phyloP scores from a whole-genome alignment of 257 asterid genomes.

The Solanum dulcamara region DNA sequence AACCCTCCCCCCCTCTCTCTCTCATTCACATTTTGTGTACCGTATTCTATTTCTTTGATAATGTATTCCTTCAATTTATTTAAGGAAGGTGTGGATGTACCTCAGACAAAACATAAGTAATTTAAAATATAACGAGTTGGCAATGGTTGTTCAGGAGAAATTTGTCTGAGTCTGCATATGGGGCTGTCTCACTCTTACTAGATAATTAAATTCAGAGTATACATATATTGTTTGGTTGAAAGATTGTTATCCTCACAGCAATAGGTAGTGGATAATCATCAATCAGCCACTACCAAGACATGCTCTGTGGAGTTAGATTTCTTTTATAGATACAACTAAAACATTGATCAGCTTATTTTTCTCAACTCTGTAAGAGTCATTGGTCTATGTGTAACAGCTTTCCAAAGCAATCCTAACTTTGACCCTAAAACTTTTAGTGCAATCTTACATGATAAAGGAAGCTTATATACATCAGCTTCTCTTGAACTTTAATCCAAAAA shows the following conservation, averaged over 20 bases:
- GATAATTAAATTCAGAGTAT: neutral
- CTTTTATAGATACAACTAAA: neutral
- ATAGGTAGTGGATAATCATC: neutral
- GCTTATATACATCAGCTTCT: slow-evolving; percentile 31
- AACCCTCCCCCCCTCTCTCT: neutral
- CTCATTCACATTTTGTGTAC: neutral
- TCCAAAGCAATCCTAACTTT: neutral
- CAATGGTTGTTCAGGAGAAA: neutral
- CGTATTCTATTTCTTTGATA: neutral
- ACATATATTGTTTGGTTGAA: neutral
- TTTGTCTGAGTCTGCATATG: neutral
- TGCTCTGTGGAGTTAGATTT: neutral
- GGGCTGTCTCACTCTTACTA: neutral
- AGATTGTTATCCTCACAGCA: neutral
- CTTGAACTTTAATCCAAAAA: slow-evolving; percentile 16
- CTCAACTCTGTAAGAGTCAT: neutral
- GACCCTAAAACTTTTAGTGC: neutral
- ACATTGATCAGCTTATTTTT: neutral
- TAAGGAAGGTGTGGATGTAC: neutral
- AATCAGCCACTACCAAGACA: neutral
- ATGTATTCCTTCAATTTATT: neutral
- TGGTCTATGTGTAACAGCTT: neutral
- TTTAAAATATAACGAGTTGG: neutral
- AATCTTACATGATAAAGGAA: neutral
- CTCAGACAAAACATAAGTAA: neutral